These are phyloP conservation scores for Conidiobolus incongruus DNA, from an alignment of 371 early-diverging fungal genomes.

Conservation along the genomic window DNA sequence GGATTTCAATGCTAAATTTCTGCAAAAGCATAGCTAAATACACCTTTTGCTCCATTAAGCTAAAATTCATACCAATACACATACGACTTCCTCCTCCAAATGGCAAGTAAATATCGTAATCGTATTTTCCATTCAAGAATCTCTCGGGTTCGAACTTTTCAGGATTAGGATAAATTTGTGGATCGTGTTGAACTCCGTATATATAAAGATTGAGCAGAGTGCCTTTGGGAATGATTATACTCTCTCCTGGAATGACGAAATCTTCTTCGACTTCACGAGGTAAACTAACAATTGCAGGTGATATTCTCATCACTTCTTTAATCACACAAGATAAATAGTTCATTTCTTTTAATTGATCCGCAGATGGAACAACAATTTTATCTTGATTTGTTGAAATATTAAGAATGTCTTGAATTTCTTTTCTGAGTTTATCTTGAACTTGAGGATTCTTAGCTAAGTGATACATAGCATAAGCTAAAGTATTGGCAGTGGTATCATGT, in stretches of 20 bases:
- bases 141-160: slow-evolving; percentile 1
- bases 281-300: neutral
- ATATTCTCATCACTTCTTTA: slow-evolving; percentile 5
- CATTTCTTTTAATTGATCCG: slow-evolving; percentile 3
- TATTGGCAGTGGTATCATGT: slow-evolving; percentile 11
- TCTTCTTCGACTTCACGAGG: neutral
- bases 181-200: neutral
- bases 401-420: neutral
- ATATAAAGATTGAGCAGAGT: neutral
- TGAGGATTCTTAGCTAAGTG: neutral
- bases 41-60: slow-evolving; percentile 23
- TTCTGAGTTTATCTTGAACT: slow-evolving; percentile 1
- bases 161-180: neutral
- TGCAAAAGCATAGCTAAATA: slow-evolving; percentile 19
- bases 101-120: neutral
- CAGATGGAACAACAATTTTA: neutral
- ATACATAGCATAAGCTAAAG: slow-evolving; percentile 10
- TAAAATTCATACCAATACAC: slow-evolving; percentile 30
- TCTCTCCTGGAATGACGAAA: neutral
- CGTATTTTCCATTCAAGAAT: neutral
- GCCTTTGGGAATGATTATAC: neutral
- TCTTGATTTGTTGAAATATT: neutral
- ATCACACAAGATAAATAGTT: slow-evolving; percentile 3
- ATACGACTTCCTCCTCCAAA: slow-evolving; percentile 1
- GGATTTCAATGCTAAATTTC: slow-evolving; percentile 4